Evolutionary conservation across 2,329 filamentous ascomycete genomes (phyloP).

Genomic region (Paecilomyces dactylethromorphus): DNA sequence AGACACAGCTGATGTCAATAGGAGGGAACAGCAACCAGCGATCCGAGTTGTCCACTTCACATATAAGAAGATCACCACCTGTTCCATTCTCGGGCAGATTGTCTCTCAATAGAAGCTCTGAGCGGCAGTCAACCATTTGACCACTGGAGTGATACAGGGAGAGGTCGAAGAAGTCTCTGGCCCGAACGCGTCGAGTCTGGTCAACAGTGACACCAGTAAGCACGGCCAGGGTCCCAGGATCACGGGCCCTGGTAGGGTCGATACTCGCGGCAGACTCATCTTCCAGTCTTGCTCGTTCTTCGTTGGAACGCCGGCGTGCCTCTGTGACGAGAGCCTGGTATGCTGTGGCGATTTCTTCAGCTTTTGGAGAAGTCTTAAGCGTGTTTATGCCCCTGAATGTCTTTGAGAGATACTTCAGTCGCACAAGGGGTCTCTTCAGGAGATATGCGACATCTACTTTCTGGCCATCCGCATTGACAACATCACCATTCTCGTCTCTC

Average conservation of each 20-base stretch:
- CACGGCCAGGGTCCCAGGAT: conserved; percentile 68
- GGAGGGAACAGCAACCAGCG: conserved; percentile 91
- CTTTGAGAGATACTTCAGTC: conserved; percentile 81
- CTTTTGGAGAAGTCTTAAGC: conserved; percentile 41
- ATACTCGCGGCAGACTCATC: conserved; percentile 83
- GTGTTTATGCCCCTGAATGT: conserved; percentile 60
- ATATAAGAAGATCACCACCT: conserved; percentile 80
- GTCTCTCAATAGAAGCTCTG: conserved; percentile 82
- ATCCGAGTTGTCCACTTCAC: conserved; percentile 72
- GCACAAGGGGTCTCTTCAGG: conserved; percentile 78
- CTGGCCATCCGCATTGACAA: conserved; percentile 69
- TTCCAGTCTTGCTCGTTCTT: conserved; percentile 66
- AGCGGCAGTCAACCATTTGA: conserved; percentile 79
- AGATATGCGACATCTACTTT: conserved; percentile 91
- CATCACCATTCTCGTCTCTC: conserved; percentile 54
- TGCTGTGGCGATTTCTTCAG: conserved; percentile 51
- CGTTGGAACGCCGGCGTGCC: conserved; percentile 65
- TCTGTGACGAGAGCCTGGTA: conserved; percentile 71
- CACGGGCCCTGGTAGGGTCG: conserved; percentile 71
- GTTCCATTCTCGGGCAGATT: conserved; percentile 61
- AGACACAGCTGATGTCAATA: conserved; percentile 64
- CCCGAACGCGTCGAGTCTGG: conserved; percentile 71
- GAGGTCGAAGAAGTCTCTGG: conserved; percentile 84
- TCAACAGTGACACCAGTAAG: conserved; percentile 67
- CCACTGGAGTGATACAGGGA: conserved; percentile 82